Evolutionary conservation across 75 land plant species (phyloP), one percentile per base, ranked within the genome.

Genomic region (Selaginella moellendorffii): DNA sequence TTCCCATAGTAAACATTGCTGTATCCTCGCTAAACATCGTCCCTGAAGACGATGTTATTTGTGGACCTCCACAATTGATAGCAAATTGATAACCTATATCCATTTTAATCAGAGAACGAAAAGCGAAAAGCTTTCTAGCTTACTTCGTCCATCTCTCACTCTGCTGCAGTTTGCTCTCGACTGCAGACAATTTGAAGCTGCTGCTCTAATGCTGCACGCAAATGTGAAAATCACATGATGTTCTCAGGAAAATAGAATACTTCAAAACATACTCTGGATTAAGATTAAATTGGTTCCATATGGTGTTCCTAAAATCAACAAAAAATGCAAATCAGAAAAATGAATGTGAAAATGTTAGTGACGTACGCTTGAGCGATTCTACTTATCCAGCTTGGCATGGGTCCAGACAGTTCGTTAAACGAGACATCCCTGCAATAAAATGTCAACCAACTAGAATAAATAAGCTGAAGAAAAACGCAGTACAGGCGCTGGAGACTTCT

Each of bases 361-460:
- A 56, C 59, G n/a, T 25, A 56, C 24, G 21, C 21, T 8, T 19
- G 59, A n/a, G n/a, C n/a, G 59, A 24, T 2, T 21, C n/a, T 25
- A 56, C n/a, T 56, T 25, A 19, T 8, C 59, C 59, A 56, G 24
- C 25, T 56, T 56, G 59, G 59, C n/a, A 56, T 8, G 24, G 59
- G n/a, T 56, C 59, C 59, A 8, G 59, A 56, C 5, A 56, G 59
- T 2, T 56, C 24, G 59, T 56, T 56, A n/a, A 9, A 56, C n/a
- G 59, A 56, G 23, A 56, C n/a, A 56, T 56, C 59, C 21, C 59
- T 56, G 59, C 21, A n/a, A n/a, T n/a, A n/a, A n/a, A n/a, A n/a
- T n/a, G n/a, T n/a, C n/a, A n/a, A n/a, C n/a, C n/a, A n/a, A n/a
- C n/a, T n/a, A n/a, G n/a, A n/a, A n/a, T n/a, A n/a, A n/a, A n/a